Evolutionary conservation across 192 early-diverging fungal species (phyloP), one percentile per base, ranked within the genome.

Genomic region (Coemansia furcata): DNA sequence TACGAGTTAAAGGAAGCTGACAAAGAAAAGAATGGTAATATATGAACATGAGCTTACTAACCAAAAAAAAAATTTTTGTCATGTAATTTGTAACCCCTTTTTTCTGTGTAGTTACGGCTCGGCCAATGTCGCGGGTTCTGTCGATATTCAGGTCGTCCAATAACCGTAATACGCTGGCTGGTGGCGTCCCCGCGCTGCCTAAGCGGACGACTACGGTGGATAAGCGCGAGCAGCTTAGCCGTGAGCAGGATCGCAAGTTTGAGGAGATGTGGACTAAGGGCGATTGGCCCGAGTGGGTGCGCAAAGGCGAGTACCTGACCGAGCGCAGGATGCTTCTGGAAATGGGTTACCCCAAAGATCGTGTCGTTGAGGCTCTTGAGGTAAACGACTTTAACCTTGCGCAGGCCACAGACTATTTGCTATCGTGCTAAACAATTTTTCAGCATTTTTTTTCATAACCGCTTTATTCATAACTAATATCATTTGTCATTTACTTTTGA

Each of bases 371-470:
- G 67, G 83, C 83, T 1, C 72, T 84, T 29, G 83, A 84, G 47
- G 83, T 84, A 43, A 84, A 84, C 32, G 83, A 84, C 62, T 84
- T 80, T 62, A 80, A 84, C 37, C 42, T 84, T 58, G 71, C 74
- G 11, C 83, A 80, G 55, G 83, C 83, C 2, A 80, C 75, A 0
- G 83, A 84, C 26, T 84, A 84, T 32, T 61, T 84, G 11, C 49
- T 84, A n/a, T 84, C 77, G 5, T 80, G 60, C 26, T 80, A 23
- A 60, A 26, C 26, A 23, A 1, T 60, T 39, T 60, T 62, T 57
- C 39, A 36, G 4, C 7, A 21, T 21, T 66, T 72, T 59, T 67
- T 30, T 38, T 38, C 37, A 38, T 15, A 26, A 26, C 23, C 23
- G 23, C 23, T 42, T 42, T 42, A 42, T 42, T 26, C 23, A 26